Evolutionary conservation across 768 basidiomycete genomes (phyloP).

Genomic region (Dioszegia hungarica): DNA sequence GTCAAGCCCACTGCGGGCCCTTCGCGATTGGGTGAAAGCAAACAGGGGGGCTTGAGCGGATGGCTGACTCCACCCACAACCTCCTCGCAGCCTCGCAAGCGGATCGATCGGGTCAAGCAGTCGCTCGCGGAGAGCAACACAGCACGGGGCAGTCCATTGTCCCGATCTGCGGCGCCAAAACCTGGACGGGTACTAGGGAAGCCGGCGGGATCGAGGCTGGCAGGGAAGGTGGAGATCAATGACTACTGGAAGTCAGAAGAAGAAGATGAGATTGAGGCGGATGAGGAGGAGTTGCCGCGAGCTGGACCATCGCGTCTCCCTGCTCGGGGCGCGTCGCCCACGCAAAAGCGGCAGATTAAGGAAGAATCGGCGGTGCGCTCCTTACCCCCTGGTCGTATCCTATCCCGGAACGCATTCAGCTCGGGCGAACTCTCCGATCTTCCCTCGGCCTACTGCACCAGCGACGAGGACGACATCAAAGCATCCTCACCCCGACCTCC

Average conservation of each 20-base stretch:
- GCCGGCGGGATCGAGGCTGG: background rate
- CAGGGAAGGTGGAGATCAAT: background rate
- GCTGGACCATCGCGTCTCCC: background rate
- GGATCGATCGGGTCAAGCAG: background rate
- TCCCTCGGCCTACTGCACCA: background rate
- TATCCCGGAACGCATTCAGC: constrained; percentile 1
- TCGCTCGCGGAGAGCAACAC: background rate
- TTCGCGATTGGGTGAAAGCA: background rate
- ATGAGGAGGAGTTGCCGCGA: background rate
- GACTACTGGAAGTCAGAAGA: constrained; percentile 10
- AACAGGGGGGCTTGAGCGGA: background rate
- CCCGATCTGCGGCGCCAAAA: background rate
- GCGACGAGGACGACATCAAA: background rate
- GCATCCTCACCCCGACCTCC: background rate
- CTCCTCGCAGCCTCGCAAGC: background rate
- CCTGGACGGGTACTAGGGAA: background rate
- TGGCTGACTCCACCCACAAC: constrained; percentile 22
- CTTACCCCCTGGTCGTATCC: background rate
- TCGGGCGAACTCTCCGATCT: constrained; percentile 10
- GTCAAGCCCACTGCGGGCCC: background rate
- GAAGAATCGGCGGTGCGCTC: no score
- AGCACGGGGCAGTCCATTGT: background rate
- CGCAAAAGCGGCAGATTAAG: no score
- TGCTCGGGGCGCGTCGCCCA: background rate
- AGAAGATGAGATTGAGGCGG: constrained; percentile 4